Base-by-base conservation (phyloP, 352 stramenopile species). In the Phytophthora aleatoria region DNA sequence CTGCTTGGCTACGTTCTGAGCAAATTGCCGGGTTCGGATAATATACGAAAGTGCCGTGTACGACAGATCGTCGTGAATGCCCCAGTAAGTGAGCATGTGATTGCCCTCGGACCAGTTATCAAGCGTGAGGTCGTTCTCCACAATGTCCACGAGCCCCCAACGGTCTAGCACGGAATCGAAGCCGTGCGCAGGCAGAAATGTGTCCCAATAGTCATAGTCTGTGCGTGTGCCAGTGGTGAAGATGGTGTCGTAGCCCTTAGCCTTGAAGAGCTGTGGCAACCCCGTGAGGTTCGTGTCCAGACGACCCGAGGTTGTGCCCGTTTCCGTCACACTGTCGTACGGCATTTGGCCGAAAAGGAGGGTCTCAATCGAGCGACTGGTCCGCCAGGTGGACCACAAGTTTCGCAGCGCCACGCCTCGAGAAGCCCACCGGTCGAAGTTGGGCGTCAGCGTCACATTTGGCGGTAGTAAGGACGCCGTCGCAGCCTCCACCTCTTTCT, bases 371-470 rank as follows among this genome's bases (percentile, higher is more conserved):
- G 83, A 87, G 5, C 83, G 83, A 59, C 83, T 91, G 44, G 83
- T 91, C n/a, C 74, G 76, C 76, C 73, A 89, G 0, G 69, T 80
- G 1, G 83, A 90, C 83, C 83, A 91, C 48, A 90, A 67, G 53
- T 85, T 91, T 35, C 71, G 61, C 36, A 91, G 73, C 6, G 50
- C 79, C 11, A 91, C 68, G 30, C 79, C 79, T 1, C 75, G 70
- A 31, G 65, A 63, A 2, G 80, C 76, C 80, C 80, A 91, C 39
- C 61, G 20, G 35, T 91, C 83, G 39, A 91, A 91, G 5, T 87
- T 68, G 1, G 83, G 80, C 16, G 83, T 91, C 1, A 91, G 52
- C 50, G 79, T 82, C 36, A 90, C 57, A 48, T 83, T 89, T 1
- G 28, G 42, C 3, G 72, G 76, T 3, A 87, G 39, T 41, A 86